These are phyloP conservation scores for Sporothrix luriei DNA, from an alignment of 2,329 filamentous ascomycete genomes.

Conservation along the genomic window DNA sequence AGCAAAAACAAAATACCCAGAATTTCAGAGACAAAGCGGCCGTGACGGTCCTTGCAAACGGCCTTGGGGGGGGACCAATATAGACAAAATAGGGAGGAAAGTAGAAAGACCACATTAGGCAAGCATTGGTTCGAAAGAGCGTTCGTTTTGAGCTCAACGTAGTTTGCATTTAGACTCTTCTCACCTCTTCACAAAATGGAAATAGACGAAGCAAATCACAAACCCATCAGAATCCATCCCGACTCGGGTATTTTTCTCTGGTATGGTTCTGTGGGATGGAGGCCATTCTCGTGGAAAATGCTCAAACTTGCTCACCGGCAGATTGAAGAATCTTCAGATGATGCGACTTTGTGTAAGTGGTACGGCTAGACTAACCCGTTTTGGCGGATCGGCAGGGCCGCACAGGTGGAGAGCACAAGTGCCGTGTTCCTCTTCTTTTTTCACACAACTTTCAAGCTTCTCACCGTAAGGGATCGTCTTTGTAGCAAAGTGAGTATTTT, in stretches of 20 bases:
- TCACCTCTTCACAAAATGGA: not conserved
- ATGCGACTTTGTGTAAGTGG: not conserved
- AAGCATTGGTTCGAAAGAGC: no score
- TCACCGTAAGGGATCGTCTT: not conserved
- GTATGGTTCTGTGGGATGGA: no score
- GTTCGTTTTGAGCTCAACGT: not conserved
- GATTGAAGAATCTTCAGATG: not conserved
- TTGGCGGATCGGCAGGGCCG: slow-evolving; percentile 4
- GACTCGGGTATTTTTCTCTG: not conserved
- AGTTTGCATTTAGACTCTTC: not conserved
- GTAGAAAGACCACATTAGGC: no score
- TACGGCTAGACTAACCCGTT: not conserved
- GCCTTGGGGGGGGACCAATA: no score
- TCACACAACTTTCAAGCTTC: no score
- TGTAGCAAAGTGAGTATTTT: not conserved
- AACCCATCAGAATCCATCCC: not conserved
- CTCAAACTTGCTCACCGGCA: slow-evolving; percentile 27
- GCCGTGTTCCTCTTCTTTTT: no score
- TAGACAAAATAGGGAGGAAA: no score
- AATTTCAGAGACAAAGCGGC: not conserved
- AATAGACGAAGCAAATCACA: not conserved
- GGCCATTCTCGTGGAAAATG: not conserved
- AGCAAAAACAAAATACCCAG: not conserved
- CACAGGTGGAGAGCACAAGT: not conserved
- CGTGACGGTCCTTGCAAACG: not conserved